Conservation (phyloP, 805 yeast species). For the Yarrowia divulgata region DNA sequence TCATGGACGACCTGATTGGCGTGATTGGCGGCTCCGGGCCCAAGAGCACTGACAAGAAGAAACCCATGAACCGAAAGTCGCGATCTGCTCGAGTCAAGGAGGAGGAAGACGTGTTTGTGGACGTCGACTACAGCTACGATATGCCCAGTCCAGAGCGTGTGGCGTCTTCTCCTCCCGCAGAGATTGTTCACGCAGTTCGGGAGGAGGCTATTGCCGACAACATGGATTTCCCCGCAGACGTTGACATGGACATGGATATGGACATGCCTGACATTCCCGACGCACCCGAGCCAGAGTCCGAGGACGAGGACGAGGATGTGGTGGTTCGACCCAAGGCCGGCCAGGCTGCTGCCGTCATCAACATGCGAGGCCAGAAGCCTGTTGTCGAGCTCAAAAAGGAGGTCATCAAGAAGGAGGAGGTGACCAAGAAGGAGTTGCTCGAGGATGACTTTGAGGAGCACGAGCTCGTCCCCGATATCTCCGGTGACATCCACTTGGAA, state of each 20-base stretch:
- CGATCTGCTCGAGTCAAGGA: constrained; percentile 3
- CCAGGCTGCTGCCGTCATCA: constrained; percentile 6
- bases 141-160: constrained; percentile 52
- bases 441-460: constrained; percentile 47
- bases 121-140: constrained; percentile 68
- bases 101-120: constrained; percentile 44
- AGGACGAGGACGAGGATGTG: constrained; percentile 33
- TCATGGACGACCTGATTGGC: constrained; percentile 73
- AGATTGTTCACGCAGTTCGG: constrained; percentile 5
- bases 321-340: constrained; percentile 28
- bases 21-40: constrained; percentile 46
- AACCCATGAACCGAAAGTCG: constrained; percentile 19
- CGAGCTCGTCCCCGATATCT: constrained; percentile 56
- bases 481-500: not conserved
- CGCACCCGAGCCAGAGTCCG: constrained; percentile 35
- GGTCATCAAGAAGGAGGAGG: not conserved
- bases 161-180: constrained; percentile 27
- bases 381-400: constrained; percentile 1
- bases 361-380: constrained; percentile 25
- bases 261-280: constrained; percentile 1
- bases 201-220: constrained; percentile 40
- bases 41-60: constrained; percentile 4
- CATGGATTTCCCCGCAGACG: not conserved
- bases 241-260: not conserved
- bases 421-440: not conserved